Evolutionary conservation across 768 basidiomycete species (phyloP).

Genomic region (Pleurotus citrinopileatus): DNA sequence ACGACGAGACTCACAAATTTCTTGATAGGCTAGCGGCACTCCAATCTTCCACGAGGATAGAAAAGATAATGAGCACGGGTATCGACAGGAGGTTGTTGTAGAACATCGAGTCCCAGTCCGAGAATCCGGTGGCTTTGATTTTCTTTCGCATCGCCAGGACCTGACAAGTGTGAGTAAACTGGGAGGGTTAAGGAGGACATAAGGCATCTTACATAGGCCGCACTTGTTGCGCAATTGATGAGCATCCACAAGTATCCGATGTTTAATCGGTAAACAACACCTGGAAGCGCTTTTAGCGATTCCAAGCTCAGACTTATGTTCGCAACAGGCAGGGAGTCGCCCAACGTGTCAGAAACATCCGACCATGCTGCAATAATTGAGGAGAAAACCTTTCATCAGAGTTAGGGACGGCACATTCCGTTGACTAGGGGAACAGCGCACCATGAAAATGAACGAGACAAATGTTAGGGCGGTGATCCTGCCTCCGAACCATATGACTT

Average conservation of each 20-base stretch:
- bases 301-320: conserved; percentile 31
- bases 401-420: not conserved
- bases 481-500: conserved; percentile 96
- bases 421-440: conserved; percentile 25
- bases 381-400: conserved; percentile 69
- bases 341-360: conserved; percentile 60
- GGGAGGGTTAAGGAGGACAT: conserved; percentile 11
- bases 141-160: conserved; percentile 95
- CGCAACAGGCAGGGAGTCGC: conserved; percentile 31
- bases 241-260: conserved; percentile 97
- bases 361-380: conserved; percentile 97
- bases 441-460: conserved; percentile 91
- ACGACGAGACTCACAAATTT: conserved; percentile 77
- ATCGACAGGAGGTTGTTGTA: conserved; percentile 97
- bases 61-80: conserved; percentile 82
- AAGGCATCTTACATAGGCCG: conserved; percentile 70
- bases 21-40: conserved; percentile 64
- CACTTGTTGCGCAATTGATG: conserved; percentile 85
- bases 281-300: conserved; percentile 38
- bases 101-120: conserved; percentile 99
- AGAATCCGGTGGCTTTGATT: conserved; percentile 92
- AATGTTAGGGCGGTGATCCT: conserved; percentile 84
- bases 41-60: conserved; percentile 90
- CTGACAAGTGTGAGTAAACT: conserved; percentile 34
- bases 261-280: conserved; percentile 52